Evolutionary conservation across 176 grass and related monocot genomes (phyloP).

Genomic region (Thinopyrum elongatum): DNA sequence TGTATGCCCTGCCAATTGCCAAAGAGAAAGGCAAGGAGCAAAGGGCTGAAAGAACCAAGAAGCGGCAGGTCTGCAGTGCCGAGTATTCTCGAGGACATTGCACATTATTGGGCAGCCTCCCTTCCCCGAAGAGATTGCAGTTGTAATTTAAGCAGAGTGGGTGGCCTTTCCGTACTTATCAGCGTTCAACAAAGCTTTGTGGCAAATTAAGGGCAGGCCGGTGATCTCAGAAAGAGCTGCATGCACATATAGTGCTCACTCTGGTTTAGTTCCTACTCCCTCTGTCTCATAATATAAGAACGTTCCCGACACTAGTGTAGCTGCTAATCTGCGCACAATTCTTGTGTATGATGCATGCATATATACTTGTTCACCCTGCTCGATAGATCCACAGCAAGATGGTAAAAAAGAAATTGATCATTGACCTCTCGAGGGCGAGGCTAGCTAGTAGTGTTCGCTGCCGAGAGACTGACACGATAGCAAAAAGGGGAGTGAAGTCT

Average conservation of each 20-base stretch:
- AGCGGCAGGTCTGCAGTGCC: not conserved
- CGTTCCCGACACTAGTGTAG: too few species aligned
- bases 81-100: conserved; percentile 8
- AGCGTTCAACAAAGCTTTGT: conserved; percentile 21
- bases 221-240: not conserved
- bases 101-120: conserved; percentile 20
- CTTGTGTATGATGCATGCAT: too few species aligned
- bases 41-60: not conserved
- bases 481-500: not conserved
- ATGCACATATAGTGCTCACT: not conserved
- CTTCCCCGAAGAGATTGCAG: conserved; percentile 22
- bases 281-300: too few species aligned
- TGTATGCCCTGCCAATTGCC: not conserved
- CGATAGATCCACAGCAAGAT: not conserved
- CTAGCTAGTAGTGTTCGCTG: not conserved
- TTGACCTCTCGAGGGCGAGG: not conserved
- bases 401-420: not conserved
- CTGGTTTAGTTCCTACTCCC: not conserved
- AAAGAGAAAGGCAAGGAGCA: conserved; percentile 9
- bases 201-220: conserved; percentile 6
- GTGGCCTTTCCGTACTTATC: conserved; percentile 32
- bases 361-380: not conserved
- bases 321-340: too few species aligned
- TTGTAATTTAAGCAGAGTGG: conserved; percentile 33
- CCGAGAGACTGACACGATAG: not conserved